Evolutionary conservation across 148 eudicot species (phyloP).

Genomic region (Camellia granthamiana): DNA sequence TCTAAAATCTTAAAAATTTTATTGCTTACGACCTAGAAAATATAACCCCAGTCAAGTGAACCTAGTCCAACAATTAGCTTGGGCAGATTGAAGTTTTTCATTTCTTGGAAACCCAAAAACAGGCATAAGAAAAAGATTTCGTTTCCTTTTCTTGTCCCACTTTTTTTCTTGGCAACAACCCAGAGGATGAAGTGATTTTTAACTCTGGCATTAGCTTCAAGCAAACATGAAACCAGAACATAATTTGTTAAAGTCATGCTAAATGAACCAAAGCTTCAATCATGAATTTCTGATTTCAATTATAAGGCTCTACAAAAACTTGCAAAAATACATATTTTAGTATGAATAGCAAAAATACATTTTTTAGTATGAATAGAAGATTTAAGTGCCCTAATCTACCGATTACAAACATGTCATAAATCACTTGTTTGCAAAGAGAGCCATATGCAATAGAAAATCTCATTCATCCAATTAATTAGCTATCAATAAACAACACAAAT

Average conservation of each 20-base stretch:
- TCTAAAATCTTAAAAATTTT: neutral
- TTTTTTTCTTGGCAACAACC: neutral
- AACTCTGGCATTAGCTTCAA: neutral
- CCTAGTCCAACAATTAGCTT: neutral
- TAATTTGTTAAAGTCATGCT: neutral
- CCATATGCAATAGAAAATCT: neutral
- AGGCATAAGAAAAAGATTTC: neutral
- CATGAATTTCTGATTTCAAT: neutral
- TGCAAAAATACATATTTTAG: neutral
- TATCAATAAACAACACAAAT: neutral
- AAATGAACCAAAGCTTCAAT: neutral
- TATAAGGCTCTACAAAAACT: neutral
- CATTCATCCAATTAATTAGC: too few species aligned
- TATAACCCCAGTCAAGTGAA: neutral
- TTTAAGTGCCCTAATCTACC: neutral
- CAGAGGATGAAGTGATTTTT: neutral
- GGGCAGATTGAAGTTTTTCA: too few species aligned
- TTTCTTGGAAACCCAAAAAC: neutral
- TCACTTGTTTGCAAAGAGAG: neutral
- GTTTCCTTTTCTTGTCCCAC: neutral
- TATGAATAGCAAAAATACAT: neutral
- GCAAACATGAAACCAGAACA: neutral
- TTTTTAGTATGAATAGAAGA: too few species aligned
- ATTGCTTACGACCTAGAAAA: conserved; percentile 7
- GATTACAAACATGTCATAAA: neutral